Percentiles rank a stretch among this genome's conserved stretches.
These are phyloP conservation scores for Ogataea philodendri DNA, from an alignment of 805 yeast genomes.

Conservation along the genomic window DNA sequence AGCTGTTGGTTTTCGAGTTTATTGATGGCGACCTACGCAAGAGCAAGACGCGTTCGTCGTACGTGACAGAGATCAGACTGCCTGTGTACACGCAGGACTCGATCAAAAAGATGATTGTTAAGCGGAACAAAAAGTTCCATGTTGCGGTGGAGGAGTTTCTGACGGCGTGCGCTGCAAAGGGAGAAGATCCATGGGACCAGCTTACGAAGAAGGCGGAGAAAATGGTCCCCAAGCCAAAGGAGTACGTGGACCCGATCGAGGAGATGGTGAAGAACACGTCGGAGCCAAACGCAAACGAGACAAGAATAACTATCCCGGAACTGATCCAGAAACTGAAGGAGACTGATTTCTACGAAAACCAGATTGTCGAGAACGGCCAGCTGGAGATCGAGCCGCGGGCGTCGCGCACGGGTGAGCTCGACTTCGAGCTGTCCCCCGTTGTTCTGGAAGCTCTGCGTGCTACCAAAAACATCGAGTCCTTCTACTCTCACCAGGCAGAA, in stretches of 20 bases:
- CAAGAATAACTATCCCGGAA: slow-evolving; percentile 37
- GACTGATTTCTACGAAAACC: slow-evolving; percentile 56
- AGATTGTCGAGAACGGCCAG: slow-evolving; percentile 54
- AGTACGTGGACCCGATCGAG: slow-evolving; percentile 60
- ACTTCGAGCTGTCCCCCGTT: slow-evolving; percentile 48
- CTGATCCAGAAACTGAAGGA: slow-evolving; percentile 49
- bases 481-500: slow-evolving; percentile 80
- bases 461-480: slow-evolving; percentile 45
- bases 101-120: slow-evolving; percentile 56
- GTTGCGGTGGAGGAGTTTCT: slow-evolving; percentile 39
- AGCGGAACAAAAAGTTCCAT: slow-evolving; percentile 54
- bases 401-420: slow-evolving; percentile 45
- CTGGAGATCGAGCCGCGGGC: slow-evolving; percentile 41
- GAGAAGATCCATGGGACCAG: slow-evolving; percentile 41
- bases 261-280: slow-evolving; percentile 43
- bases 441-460: slow-evolving; percentile 50
- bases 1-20: slow-evolving; percentile 71
- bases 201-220: slow-evolving; percentile 37
- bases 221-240: slow-evolving; percentile 48
- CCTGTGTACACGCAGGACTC: slow-evolving; percentile 55
- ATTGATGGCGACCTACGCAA: slow-evolving; percentile 59
- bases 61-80: slow-evolving; percentile 44
- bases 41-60: slow-evolving; percentile 45
- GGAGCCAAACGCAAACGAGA: slow-evolving; percentile 18
- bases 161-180: slow-evolving; percentile 28